phyloP scores from a whole-genome alignment of 129 eudicot species.

The Tagetes patula region DNA sequence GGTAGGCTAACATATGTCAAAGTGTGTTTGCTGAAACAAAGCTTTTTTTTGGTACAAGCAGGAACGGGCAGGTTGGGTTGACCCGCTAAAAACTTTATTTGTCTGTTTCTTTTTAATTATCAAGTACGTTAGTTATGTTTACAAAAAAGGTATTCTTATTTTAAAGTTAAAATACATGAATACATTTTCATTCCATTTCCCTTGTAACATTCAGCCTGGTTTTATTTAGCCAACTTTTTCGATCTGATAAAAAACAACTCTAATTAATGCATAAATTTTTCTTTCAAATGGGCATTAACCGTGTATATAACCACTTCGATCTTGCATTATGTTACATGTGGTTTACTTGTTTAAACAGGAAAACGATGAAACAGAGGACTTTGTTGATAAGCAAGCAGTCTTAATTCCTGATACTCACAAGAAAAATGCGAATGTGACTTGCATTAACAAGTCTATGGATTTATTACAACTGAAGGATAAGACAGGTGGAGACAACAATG shows the following conservation, averaged over 20 bases:
- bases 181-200: background rate
- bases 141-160: background rate
- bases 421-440: background rate
- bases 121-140: background rate
- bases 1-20: background rate
- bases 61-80: background rate
- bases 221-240: background rate
- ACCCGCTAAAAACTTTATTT: background rate
- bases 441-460: slow-evolving; percentile 16
- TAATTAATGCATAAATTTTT: no score
- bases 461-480: slow-evolving; percentile 19
- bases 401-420: slow-evolving; percentile 9
- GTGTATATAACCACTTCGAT: background rate
- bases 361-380: slow-evolving; percentile 33
- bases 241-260: background rate
- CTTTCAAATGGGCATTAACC: background rate
- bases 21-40: background rate
- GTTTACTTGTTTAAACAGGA: slow-evolving; percentile 37
- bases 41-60: background rate
- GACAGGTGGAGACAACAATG: background rate
- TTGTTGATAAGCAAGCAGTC: slow-evolving; percentile 22
- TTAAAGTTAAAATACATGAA: background rate
- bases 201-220: background rate
- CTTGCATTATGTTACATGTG: background rate
- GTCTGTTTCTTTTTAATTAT: background rate